Conservation (phyloP, 106 monocot species). For the Platanthera guangdongensis region DNA sequence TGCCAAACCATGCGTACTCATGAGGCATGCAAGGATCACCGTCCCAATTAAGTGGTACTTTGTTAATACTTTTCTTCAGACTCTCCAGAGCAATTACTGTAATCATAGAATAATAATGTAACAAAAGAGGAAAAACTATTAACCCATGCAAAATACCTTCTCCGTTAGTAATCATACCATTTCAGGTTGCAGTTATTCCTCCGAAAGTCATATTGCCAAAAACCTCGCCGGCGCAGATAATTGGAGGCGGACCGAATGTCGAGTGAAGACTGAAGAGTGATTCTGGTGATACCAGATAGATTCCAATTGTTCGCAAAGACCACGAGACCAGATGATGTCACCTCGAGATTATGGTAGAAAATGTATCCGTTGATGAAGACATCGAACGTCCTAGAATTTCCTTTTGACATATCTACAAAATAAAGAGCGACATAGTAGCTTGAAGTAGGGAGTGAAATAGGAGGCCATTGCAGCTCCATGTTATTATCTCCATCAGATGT, state of each 20-base stretch:
- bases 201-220: constrained; percentile 52
- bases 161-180: constrained; percentile 32
- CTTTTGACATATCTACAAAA: constrained; percentile 48
- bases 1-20: constrained; percentile 71
- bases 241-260: constrained; percentile 31
- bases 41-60: constrained; percentile 73
- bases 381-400: constrained; percentile 37
- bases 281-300: constrained; percentile 59
- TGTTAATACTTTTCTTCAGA: constrained; percentile 43
- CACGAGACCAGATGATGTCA: constrained; percentile 41
- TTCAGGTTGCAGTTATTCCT: constrained; percentile 41
- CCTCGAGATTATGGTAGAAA: constrained; percentile 44
- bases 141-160: neutral
- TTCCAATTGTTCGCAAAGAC: constrained; percentile 67
- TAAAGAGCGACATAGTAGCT: constrained; percentile 89
- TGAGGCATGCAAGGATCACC: constrained; percentile 89
- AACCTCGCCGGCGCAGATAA: constrained; percentile 84
- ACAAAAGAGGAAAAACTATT: neutral
- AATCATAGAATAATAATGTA: constrained; percentile 9
- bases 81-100: constrained; percentile 53
- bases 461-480: constrained; percentile 78
- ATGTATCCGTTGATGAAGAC: constrained; percentile 56
- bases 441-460: constrained; percentile 43
- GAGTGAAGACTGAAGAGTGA: constrained; percentile 49
- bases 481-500: constrained; percentile 26